phyloP scores from a whole-genome alignment of 768 basidiomycete species.

The Dacryopinax spathularia region DNA sequence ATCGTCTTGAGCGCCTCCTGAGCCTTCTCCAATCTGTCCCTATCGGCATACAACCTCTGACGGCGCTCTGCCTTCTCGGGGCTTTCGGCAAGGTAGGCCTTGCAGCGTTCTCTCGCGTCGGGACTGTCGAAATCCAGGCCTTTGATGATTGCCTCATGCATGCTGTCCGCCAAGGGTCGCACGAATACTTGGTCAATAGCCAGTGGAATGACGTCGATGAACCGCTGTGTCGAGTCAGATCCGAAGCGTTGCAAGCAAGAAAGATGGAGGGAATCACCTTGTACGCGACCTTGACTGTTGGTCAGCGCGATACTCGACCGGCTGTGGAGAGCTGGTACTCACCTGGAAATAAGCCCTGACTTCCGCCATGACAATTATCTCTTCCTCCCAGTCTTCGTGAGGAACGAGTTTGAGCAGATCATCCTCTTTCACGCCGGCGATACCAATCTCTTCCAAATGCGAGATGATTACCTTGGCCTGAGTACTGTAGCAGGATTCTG shows the following conservation, averaged over 20 bases:
- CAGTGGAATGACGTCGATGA: slow-evolving; percentile 41
- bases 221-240: slow-evolving; percentile 27
- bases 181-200: slow-evolving; percentile 36
- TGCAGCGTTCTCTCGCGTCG: not conserved
- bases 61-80: not conserved
- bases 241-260: not conserved
- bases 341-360: slow-evolving; percentile 40
- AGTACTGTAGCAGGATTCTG: too few relatives aligned
- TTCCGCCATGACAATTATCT: slow-evolving; percentile 38
- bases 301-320: not conserved
- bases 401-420: slow-evolving; percentile 26
- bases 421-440: not conserved
- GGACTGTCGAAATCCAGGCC: slow-evolving; percentile 13
- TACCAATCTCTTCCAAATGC: not conserved
- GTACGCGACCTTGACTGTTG: slow-evolving; percentile 27
- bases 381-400: slow-evolving; percentile 30
- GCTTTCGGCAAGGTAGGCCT: not conserved
- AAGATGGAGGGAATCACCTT: slow-evolving; percentile 28
- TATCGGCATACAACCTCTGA: not conserved
- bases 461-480: too few relatives aligned
- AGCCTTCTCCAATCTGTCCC: not conserved
- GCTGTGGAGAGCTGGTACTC: too few relatives aligned
- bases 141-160: slow-evolving; percentile 27
- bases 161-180: slow-evolving; percentile 24
- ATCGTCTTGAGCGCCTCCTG: not conserved